Percentiles rank a stretch among this genome's conserved stretches.
Evolutionary conservation across 768 basidiomycete genomes (phyloP).

Genomic region (Leccinum rimulosum): DNA sequence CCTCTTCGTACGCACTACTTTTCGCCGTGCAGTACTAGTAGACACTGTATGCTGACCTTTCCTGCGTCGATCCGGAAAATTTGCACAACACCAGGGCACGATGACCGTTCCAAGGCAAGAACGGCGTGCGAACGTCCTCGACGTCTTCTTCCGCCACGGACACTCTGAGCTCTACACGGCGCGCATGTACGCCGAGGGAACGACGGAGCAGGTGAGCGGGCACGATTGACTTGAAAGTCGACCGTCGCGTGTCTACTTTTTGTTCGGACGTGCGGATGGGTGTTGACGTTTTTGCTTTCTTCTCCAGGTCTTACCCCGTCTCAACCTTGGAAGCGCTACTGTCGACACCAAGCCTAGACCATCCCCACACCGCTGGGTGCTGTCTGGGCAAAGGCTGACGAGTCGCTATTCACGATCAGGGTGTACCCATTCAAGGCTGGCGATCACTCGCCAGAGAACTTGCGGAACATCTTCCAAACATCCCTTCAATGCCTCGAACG

Average conservation of each 20-base stretch:
- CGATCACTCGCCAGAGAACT: conserved; percentile 37
- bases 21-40: background rate
- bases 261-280: background rate
- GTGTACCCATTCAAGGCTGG: conserved; percentile 42
- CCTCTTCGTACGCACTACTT: conserved; percentile 20
- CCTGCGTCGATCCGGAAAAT: background rate
- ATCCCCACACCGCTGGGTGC: background rate
- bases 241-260: background rate
- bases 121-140: conserved; percentile 41
- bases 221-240: background rate
- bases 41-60: background rate
- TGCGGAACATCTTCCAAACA: conserved; percentile 44
- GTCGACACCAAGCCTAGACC: conserved; percentile 42
- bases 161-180: conserved; percentile 51
- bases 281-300: background rate
- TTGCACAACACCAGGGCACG: conserved; percentile 34
- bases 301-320: conserved; percentile 37
- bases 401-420: conserved; percentile 21
- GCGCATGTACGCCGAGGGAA: conserved; percentile 48
- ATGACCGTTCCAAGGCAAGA: conserved; percentile 42
- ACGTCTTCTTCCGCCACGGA: conserved; percentile 41
- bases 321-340: conserved; percentile 39
- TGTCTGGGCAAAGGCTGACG: background rate
- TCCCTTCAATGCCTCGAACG: conserved; percentile 47
- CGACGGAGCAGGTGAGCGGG: conserved; percentile 48